These are phyloP conservation scores for Mucor racemosus DNA, from an alignment of 371 early-diverging fungal species.

Conservation along the genomic window DNA sequence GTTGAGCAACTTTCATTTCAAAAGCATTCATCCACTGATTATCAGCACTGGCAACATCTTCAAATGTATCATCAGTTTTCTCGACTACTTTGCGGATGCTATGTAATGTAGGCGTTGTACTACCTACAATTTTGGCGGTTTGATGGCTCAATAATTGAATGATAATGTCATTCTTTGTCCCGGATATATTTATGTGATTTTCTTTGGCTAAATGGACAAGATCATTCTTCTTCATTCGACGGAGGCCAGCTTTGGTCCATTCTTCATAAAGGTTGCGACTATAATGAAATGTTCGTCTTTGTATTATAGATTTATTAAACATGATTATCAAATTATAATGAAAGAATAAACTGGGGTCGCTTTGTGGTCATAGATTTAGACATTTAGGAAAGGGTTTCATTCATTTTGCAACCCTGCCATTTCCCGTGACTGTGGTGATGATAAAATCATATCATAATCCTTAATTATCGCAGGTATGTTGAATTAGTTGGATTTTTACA, in stretches of 20 bases:
- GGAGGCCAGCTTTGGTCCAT: conserved; percentile 32
- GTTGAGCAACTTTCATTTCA: conserved; percentile 33
- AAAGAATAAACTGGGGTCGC: background rate
- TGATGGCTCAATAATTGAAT: conserved; percentile 20
- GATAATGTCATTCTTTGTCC: conserved; percentile 38
- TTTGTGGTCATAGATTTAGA: background rate
- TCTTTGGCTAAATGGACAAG: conserved; percentile 26
- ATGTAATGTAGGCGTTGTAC: conserved; percentile 4
- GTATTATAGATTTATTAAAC: background rate
- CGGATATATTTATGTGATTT: conserved; percentile 16
- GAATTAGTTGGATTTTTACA: too few species aligned
- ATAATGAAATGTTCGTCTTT: conserved; percentile 15
- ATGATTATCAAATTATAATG: background rate
- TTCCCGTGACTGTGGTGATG: background rate
- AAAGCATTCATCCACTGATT: conserved; percentile 39
- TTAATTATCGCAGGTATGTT: too few species aligned
- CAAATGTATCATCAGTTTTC: background rate
- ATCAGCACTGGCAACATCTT: conserved; percentile 16
- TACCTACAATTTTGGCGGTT: conserved; percentile 20
- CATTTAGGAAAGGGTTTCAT: background rate
- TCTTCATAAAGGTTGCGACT: background rate
- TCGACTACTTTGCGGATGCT: background rate
- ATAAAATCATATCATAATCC: too few species aligned
- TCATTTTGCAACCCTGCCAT: background rate
- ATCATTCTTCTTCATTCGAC: conserved; percentile 29